These are phyloP conservation scores for Barnettozyma sucrosica DNA, from an alignment of 805 yeast species.

Conservation along the genomic window DNA sequence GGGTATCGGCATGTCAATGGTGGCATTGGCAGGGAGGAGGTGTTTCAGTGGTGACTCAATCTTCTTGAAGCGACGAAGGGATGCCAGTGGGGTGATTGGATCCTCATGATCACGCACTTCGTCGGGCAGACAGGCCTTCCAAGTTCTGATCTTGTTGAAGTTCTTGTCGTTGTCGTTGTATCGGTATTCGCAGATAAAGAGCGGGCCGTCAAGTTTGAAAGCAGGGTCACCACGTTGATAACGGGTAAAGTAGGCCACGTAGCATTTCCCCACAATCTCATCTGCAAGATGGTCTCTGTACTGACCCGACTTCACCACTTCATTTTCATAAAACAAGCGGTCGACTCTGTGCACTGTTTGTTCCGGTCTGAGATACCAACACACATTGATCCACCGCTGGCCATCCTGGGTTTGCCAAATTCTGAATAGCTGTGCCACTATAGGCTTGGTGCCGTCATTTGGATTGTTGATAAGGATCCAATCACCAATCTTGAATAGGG, in stretches of 20 bases:
- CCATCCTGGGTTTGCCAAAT: constrained; percentile 86
- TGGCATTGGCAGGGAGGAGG: constrained; percentile 68
- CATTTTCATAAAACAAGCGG: constrained; percentile 84
- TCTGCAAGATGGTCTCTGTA: constrained; percentile 88
- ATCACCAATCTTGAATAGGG: constrained; percentile 80
- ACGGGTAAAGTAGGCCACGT: constrained; percentile 89
- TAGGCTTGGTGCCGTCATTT: constrained; percentile 84
- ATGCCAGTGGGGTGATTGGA: constrained; percentile 64
- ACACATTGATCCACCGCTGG: constrained; percentile 82
- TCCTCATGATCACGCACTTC: constrained; percentile 85
- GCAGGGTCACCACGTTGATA: constrained; percentile 94
- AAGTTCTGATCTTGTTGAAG: constrained; percentile 91
- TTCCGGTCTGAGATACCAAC: constrained; percentile 98
- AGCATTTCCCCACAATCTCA: constrained; percentile 90
- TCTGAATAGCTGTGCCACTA: constrained; percentile 88
- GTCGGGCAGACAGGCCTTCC: constrained; percentile 98
- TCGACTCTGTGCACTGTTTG: constrained; percentile 95
- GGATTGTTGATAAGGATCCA: constrained; percentile 89
- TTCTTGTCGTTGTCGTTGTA: constrained; percentile 87
- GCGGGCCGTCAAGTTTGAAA: constrained; percentile 69
- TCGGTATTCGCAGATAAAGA: constrained; percentile 91
- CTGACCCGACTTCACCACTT: constrained; percentile 94
- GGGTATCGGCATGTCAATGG: constrained; percentile 69
- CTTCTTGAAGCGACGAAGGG: constrained; percentile 63
- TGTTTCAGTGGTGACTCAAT: constrained; percentile 82